Percentiles rank a stretch among this genome's conserved stretches.
Evolutionary conservation across 75 land plant genomes (phyloP).

Genomic region (Isoetes taiwanensis): DNA sequence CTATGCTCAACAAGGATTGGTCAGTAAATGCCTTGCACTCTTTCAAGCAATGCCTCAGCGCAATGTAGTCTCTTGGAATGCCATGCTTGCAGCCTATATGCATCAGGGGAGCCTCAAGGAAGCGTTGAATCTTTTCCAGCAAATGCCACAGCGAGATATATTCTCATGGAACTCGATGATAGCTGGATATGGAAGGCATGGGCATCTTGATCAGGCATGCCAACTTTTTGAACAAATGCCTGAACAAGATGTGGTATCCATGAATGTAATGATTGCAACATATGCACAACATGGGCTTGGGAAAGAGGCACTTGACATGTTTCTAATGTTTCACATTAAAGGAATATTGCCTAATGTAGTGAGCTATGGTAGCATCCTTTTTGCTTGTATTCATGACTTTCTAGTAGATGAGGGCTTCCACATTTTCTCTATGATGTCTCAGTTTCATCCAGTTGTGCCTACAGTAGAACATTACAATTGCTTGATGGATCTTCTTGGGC

Average conservation of each 20-base stretch:
- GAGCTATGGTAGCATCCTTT: no score
- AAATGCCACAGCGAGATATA: background rate
- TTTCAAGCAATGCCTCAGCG: background rate
- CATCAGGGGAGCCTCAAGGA: background rate
- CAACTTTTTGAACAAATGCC: background rate
- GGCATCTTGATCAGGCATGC: background rate
- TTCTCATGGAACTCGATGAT: slow-evolving; percentile 3
- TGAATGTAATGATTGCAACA: background rate
- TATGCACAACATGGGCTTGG: background rate
- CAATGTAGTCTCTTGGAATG: background rate
- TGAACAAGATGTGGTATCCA: background rate
- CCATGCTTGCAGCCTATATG: background rate
- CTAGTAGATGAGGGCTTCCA: slow-evolving; percentile 2
- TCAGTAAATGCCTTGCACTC: no score
- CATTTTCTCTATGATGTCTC: background rate
- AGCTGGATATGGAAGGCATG: background rate
- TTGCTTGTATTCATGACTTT: background rate
- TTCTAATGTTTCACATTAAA: background rate
- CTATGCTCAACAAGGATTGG: no score
- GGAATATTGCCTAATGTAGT: no score
- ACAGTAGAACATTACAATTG: slow-evolving; percentile 42
- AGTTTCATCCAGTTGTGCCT: background rate
- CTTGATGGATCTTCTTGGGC: slow-evolving; percentile 40
- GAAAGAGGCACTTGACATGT: background rate
- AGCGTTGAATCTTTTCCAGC: background rate